Evolutionary conservation across 108 stramenopile species (phyloP).

Genomic region (Aurantiochytrium sp.): DNA sequence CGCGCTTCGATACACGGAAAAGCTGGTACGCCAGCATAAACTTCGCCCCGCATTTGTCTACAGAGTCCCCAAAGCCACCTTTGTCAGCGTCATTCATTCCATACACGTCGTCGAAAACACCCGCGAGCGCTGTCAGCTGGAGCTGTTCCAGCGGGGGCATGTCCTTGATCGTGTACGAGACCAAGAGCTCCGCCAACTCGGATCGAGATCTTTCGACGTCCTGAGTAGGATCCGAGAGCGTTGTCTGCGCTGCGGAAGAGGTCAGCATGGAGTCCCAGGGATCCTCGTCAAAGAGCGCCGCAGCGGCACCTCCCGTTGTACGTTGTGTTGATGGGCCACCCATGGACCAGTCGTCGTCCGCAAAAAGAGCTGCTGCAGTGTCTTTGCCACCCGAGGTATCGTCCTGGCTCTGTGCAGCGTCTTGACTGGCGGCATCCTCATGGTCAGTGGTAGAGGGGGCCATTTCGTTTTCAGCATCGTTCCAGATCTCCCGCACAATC

Average conservation of each 20-base stretch:
- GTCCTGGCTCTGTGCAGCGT: neutral
- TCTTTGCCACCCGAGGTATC: neutral
- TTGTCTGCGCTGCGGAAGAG: neutral
- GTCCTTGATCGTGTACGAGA: neutral
- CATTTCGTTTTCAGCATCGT: neutral
- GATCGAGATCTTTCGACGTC: neutral
- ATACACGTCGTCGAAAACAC: neutral
- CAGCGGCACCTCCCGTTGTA: neutral
- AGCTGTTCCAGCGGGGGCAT: neutral
- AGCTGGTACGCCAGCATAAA: neutral
- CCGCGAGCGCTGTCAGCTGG: neutral
- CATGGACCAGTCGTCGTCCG: neutral
- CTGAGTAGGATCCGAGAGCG: neutral
- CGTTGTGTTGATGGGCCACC: neutral
- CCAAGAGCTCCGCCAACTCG: neutral
- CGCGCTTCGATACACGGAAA: neutral
- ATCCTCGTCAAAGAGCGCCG: conserved; percentile 6
- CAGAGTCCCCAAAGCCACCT: neutral
- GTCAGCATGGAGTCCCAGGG: neutral
- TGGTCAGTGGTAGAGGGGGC: neutral
- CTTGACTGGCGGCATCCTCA: neutral
- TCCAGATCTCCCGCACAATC: neutral
- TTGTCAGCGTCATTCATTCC: neutral
- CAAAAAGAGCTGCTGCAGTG: neutral
- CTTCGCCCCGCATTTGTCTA: neutral